Percentiles rank a stretch among this genome's conserved stretches.
Evolutionary conservation across 768 basidiomycete genomes (phyloP).

Genomic region (Pilatotrama ljubarskyi): DNA sequence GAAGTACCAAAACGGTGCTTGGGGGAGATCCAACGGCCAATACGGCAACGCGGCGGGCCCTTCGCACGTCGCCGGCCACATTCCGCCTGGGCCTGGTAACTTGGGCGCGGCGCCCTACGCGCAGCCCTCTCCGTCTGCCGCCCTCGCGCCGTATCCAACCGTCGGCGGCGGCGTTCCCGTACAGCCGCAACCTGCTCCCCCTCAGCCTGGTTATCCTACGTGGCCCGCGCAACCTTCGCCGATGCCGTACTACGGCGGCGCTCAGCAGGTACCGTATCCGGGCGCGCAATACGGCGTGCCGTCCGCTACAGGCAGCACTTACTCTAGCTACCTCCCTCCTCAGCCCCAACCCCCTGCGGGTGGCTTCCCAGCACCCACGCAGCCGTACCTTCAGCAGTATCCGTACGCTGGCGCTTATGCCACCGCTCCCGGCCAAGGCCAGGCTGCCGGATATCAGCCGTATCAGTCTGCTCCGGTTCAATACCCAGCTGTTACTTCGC

Average conservation of each 20-base stretch:
- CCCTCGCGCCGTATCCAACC: constrained; percentile 6
- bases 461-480: neutral
- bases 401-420: neutral
- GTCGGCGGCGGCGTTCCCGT: neutral
- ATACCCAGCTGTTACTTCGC: neutral
- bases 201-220: neutral
- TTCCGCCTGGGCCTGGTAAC: constrained; percentile 14
- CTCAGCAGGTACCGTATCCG: neutral
- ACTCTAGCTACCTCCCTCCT: neutral
- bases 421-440: neutral
- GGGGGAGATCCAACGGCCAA: neutral
- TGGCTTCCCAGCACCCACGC: neutral
- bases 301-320: neutral
- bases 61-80: neutral
- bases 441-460: neutral
- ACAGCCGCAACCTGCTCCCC: neutral
- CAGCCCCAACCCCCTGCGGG: constrained; percentile 4
- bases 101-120: neutral
- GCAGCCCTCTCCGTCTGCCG: neutral
- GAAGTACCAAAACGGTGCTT: neutral
- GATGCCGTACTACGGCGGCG: neutral
- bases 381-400: constrained; percentile 6
- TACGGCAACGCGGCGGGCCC: constrained; percentile 6
- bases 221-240: neutral
- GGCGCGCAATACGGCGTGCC: neutral